phyloP scores from a whole-genome alignment of 805 yeast species.

The Barnettozyma pratensis region DNA sequence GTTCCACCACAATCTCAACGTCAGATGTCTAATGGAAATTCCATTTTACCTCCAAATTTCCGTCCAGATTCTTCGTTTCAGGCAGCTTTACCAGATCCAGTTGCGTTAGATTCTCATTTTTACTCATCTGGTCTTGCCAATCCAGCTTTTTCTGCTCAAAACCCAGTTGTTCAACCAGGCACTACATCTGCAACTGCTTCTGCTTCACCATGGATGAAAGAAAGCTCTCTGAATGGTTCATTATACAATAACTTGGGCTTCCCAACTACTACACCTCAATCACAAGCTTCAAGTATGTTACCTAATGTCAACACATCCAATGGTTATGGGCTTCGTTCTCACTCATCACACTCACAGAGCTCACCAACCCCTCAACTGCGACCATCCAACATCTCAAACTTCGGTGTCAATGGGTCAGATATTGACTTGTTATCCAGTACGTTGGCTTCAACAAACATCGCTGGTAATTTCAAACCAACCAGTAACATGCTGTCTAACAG shows the following conservation, averaged over 20 bases:
- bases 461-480: not conserved
- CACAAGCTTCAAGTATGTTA: conserved; percentile 1
- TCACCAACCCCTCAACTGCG: not conserved
- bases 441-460: conserved; percentile 1
- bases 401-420: conserved; percentile 1
- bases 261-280: not conserved
- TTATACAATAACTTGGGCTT: not conserved
- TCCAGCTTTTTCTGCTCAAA: not conserved
- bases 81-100: not conserved
- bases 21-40: not conserved
- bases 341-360: not conserved
- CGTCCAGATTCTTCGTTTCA: not conserved
- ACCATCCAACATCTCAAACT: not conserved
- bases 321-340: not conserved
- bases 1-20: not conserved
- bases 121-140: not conserved
- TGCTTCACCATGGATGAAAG: conserved; percentile 1
- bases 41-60: not conserved
- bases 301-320: not conserved
- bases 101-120: not conserved
- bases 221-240: not conserved
- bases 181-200: not conserved
- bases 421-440: conserved; percentile 4
- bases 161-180: not conserved
- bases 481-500: not conserved